Conservation (phyloP, 1,284 basidiomycete genomes). For the Tilletia caries region DNA sequence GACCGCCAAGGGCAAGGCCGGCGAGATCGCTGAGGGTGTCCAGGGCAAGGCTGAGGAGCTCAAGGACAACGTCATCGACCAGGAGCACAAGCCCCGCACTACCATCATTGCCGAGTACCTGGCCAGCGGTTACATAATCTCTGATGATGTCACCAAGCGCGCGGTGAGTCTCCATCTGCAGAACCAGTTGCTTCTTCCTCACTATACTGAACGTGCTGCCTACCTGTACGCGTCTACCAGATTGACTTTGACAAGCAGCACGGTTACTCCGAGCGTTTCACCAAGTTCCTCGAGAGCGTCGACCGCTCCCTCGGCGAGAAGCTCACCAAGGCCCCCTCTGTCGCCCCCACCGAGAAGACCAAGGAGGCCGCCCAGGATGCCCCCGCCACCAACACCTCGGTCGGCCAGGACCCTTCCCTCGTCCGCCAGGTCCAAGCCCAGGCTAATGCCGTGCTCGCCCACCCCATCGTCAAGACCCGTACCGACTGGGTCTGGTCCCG, state of each 20-base stretch:
- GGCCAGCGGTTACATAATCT: constrained; percentile 42
- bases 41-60: neutral
- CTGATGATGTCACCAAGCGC: constrained; percentile 42
- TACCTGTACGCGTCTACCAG: neutral
- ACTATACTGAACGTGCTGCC: too few relatives aligned
- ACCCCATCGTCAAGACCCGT: constrained; percentile 39
- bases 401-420: constrained; percentile 30
- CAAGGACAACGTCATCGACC: constrained; percentile 21
- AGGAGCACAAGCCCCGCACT: constrained; percentile 46
- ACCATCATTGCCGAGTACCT: constrained; percentile 45
- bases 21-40: neutral
- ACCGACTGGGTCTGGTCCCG: constrained; percentile 41
- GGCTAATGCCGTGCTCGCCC: constrained; percentile 32
- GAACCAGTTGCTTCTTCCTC: neutral
- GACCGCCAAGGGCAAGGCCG: neutral
- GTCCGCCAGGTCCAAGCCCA: constrained; percentile 31
- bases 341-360: constrained; percentile 24
- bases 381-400: constrained; percentile 15
- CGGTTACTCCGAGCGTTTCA: constrained; percentile 38
- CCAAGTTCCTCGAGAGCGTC: constrained; percentile 34
- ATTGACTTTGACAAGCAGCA: constrained; percentile 47
- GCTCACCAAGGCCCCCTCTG: constrained; percentile 27
- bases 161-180: constrained; percentile 18
- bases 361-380: constrained; percentile 34
- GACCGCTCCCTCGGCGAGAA: constrained; percentile 39